These are phyloP conservation scores for Suillus bovinus DNA, from an alignment of 768 basidiomycete genomes.

Conservation along the genomic window DNA sequence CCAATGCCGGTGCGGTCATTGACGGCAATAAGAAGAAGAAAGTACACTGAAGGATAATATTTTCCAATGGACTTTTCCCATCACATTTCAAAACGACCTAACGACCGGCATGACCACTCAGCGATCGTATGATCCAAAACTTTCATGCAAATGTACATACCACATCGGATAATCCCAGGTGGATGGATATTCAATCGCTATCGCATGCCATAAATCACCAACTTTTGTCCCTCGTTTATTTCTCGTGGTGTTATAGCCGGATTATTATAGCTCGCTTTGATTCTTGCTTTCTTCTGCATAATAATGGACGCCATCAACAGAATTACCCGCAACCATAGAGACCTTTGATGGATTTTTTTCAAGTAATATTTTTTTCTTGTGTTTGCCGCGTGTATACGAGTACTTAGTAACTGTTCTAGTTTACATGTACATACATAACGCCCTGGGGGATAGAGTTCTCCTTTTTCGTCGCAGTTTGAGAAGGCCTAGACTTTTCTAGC, in stretches of 20 bases:
- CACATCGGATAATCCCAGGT: slow-evolving; percentile 1
- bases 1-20: slow-evolving; percentile 58
- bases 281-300: not conserved
- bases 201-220: not conserved
- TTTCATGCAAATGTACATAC: slow-evolving; percentile 2
- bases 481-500: not conserved
- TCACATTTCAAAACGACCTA: slow-evolving; percentile 1
- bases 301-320: not conserved
- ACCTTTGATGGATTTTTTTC: not conserved
- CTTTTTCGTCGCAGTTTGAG: too few relatives aligned
- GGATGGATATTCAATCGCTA: not conserved
- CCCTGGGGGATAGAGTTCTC: too few relatives aligned
- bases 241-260: slow-evolving; percentile 1
- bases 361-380: not conserved
- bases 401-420: not conserved
- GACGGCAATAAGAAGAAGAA: slow-evolving; percentile 53
- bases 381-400: not conserved
- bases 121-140: not conserved
- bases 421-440: not conserved
- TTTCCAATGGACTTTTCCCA: not conserved
- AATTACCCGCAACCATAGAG: not conserved
- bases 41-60: not conserved
- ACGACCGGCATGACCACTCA: slow-evolving; percentile 2
- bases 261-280: not conserved
- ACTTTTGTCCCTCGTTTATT: slow-evolving; percentile 2